Conservation (phyloP, 1,284 basidiomycete genomes). For the Puccinia coronata region DNA sequence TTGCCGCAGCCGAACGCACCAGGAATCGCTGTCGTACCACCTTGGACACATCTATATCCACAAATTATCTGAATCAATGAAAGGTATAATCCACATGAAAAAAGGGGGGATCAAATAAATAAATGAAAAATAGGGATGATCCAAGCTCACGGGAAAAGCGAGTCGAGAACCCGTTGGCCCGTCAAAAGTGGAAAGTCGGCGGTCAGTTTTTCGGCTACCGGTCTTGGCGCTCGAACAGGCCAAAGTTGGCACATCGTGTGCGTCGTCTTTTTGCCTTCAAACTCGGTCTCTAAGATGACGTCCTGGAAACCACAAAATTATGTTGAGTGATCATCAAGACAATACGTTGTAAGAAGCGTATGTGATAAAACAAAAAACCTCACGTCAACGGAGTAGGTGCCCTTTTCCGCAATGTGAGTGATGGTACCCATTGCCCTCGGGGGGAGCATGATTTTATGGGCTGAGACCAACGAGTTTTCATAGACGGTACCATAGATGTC, state of each 20-base stretch:
- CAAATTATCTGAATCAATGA: constrained; percentile 28
- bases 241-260: constrained; percentile 97
- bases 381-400: constrained; percentile 87
- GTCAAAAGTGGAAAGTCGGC: constrained; percentile 91
- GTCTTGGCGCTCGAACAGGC: constrained; percentile 97
- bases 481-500: constrained; percentile 94
- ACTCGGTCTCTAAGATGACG: constrained; percentile 93
- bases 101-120: too few relatives aligned
- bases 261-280: constrained; percentile 88
- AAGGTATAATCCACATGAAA: not conserved
- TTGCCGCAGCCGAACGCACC: constrained; percentile 98
- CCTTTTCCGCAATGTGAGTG: constrained; percentile 89
- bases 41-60: constrained; percentile 83
- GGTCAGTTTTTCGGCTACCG: constrained; percentile 88
- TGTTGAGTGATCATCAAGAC: too few relatives aligned
- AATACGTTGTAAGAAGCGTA: too few relatives aligned
- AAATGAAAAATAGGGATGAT: not conserved
- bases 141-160: constrained; percentile 81
- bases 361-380: constrained; percentile 55
- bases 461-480: constrained; percentile 93
- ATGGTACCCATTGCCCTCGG: constrained; percentile 94
- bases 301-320: constrained; percentile 71
- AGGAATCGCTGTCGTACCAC: constrained; percentile 97
- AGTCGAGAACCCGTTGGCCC: constrained; percentile 95
- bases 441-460: constrained; percentile 95